Base-by-base conservation (phyloP, 495 filamentous ascomycete species). In the Neurospora hispaniola region DNA sequence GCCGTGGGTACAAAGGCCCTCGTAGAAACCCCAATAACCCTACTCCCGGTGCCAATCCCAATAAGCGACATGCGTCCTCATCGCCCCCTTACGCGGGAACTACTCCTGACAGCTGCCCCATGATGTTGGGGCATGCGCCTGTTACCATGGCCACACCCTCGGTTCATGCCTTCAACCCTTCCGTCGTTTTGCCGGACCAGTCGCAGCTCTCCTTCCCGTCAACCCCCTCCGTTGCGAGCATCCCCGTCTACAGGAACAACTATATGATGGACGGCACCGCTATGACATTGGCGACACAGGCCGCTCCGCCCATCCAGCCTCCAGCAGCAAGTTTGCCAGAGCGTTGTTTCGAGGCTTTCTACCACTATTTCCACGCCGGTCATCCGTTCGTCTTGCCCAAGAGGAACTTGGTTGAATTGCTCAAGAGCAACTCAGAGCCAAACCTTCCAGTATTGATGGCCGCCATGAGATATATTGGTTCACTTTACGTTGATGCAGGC, bases 381-480 rank as follows among this genome's bases (percentile, higher is more conserved):
- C 92, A 95, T 77, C 92, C 92, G 0, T 87, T 93, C 74, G 79
- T 88, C 70, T 83, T 90, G 5, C 86, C 86, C 12, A 84, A 84
- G 76, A 79, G 82, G 18, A 76, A 81, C 69, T 81, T 87, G 38
- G 73, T 86, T 69, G 81, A 80, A 54, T 71, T 86, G 71, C 76
- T 83, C 5, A 85, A 87, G 71, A 81, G 85, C 18, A 75, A 76
- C 69, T 68, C 74, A 1, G 74, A 71, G 6, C 78, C 80, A 35
- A 80, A 83, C 38, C 69, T 86, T 40, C 78, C 79, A 46, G 77
- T 82, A 73, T 74, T 88, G 4, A 77, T 89, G 59, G 84, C 90
- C 38, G 90, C 90, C 35, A 92, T 93, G 80, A 85, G 89, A 70
- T 93, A 89, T 80, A 85, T 93, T 41, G 90, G 90, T 54, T 90